Evolutionary conservation across 2,329 filamentous ascomycete species (phyloP).

Genomic region (Colletotrichum cuscutae): DNA sequence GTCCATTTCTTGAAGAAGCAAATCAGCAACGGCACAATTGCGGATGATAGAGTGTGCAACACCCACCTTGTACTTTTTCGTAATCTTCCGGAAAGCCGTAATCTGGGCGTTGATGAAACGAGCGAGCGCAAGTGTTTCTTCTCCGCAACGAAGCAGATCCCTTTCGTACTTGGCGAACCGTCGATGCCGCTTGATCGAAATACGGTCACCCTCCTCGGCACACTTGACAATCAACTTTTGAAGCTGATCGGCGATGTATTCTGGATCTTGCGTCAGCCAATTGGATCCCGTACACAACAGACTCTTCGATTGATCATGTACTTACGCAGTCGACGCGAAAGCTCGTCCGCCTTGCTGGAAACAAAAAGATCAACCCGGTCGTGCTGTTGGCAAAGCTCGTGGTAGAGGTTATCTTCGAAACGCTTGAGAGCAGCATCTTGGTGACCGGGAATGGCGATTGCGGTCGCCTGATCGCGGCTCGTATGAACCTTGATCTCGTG

Average conservation of each 20-base stretch:
- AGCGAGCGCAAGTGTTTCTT: slow-evolving; percentile 76
- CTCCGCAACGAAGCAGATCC: slow-evolving; percentile 67
- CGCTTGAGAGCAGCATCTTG: slow-evolving; percentile 65
- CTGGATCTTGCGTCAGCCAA: slow-evolving; percentile 43
- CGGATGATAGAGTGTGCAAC: not conserved
- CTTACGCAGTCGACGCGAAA: slow-evolving; percentile 73
- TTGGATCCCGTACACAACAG: not conserved
- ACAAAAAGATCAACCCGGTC: slow-evolving; percentile 83
- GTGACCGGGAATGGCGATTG: slow-evolving; percentile 80
- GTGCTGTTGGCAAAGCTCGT: slow-evolving; percentile 78
- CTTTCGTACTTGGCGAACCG: slow-evolving; percentile 65
- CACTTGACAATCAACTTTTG: slow-evolving; percentile 59
- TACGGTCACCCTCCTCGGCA: slow-evolving; percentile 45
- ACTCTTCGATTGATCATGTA: not conserved
- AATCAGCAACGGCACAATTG: slow-evolving; percentile 1
- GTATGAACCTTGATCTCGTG: slow-evolving; percentile 85
- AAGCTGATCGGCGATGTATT: slow-evolving; percentile 59
- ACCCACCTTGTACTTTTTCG: slow-evolving; percentile 83
- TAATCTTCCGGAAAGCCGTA: slow-evolving; percentile 81
- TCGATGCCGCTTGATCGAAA: slow-evolving; percentile 59
- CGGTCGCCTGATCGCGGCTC: slow-evolving; percentile 73
- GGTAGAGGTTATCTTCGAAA: slow-evolving; percentile 79
- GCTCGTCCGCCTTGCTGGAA: slow-evolving; percentile 82
- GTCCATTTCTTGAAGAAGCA: slow-evolving; percentile 77
- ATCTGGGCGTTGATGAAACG: slow-evolving; percentile 80